Base-by-base conservation (phyloP, 2,329 filamentous ascomycete genomes). In the Ophiostoma pallidulum region DNA sequence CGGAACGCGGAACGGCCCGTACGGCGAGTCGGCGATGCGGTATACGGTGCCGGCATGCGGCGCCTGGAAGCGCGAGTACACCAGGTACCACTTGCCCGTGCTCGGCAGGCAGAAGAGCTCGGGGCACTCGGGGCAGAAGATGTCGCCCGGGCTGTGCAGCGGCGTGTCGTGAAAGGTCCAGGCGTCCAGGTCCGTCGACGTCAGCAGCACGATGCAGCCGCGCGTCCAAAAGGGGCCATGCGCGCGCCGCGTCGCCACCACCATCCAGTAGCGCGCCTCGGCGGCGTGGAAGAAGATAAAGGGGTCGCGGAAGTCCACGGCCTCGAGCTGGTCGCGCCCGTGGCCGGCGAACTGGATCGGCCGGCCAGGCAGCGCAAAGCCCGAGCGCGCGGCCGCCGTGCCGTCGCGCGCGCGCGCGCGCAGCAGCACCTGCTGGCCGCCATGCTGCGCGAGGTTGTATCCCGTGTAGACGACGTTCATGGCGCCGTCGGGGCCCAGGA, bases 391-490 rank as follows among this genome's bases (percentile, higher is more conserved):
- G 2, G 52, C 54, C 31, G 31, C 14, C 31, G 31, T 35, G 32
- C 5, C 18, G 37, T 39, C 20, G 18, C 8, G 19, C 10, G 61
- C 56, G 8, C n/a, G 53, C 2, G 57, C 54, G 8, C 58, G 60
- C 26, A 65, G 52, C 28, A 65, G 61, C 7, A 59, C 60, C 45
- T 65, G 63, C n/a, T 55, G 57, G 7, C 62, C 62, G 26, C n/a
- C n/a, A n/a, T 55, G 53, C 18, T 57, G 51, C 1, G 52, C 53
- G 20, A 64, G 44, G 45, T 60, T 64, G 48, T 65, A 65, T 2
- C 63, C 63, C 9, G 63, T 65, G 52, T 65, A 65, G 47, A 65
- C 64, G 35, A 65, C 53, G 45, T 64, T 62, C 60, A 65, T 60
- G 28, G 54, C 55, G 7, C 56, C 56, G 38, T 64, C 60, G 13